Conservation (phyloP, 1,139 yeast genomes). For the Geotrichum fermentans region DNA sequence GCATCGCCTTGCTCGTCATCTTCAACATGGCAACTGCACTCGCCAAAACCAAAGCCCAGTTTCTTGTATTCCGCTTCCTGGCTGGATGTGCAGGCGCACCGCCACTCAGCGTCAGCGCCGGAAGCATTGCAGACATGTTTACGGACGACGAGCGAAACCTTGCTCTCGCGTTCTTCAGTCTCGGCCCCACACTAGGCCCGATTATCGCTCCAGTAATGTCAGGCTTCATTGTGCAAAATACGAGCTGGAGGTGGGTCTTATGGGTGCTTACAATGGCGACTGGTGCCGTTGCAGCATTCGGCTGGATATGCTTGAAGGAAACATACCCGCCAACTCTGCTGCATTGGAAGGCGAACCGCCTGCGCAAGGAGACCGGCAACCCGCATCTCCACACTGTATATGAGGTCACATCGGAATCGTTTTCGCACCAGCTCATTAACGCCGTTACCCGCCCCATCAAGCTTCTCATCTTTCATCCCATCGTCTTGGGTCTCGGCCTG, state of each 20-base stretch:
- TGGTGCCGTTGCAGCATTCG: constrained; percentile 45
- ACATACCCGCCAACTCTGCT: constrained; percentile 57
- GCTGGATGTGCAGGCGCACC: constrained; percentile 67
- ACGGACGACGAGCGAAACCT: constrained; percentile 48
- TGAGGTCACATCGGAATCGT: constrained; percentile 40
- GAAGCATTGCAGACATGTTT: constrained; percentile 60
- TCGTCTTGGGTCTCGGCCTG: constrained; percentile 56
- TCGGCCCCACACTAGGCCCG: constrained; percentile 63
- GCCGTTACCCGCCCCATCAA: constrained; percentile 51
- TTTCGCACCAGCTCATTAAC: constrained; percentile 25
- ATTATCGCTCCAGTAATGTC: constrained; percentile 56
- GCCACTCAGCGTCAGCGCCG: constrained; percentile 67
- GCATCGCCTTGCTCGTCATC: constrained; percentile 48
- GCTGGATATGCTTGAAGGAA: constrained; percentile 46
- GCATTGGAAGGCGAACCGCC: constrained; percentile 43
- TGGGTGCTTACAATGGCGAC: constrained; percentile 55
- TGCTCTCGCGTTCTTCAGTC: constrained; percentile 56
- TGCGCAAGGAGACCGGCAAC: constrained; percentile 53
- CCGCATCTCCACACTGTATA: constrained; percentile 53
- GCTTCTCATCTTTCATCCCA: constrained; percentile 53
- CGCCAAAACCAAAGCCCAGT: constrained; percentile 49
- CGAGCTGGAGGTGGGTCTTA: constrained; percentile 57
- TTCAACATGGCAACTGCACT: constrained; percentile 59
- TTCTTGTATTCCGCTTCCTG: constrained; percentile 54
- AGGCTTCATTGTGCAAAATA: constrained; percentile 49